Evolutionary conservation across 108 stramenopile genomes (phyloP), one percentile per base, ranked within the genome.

Genomic region (Skeletonema tropicum): DNA sequence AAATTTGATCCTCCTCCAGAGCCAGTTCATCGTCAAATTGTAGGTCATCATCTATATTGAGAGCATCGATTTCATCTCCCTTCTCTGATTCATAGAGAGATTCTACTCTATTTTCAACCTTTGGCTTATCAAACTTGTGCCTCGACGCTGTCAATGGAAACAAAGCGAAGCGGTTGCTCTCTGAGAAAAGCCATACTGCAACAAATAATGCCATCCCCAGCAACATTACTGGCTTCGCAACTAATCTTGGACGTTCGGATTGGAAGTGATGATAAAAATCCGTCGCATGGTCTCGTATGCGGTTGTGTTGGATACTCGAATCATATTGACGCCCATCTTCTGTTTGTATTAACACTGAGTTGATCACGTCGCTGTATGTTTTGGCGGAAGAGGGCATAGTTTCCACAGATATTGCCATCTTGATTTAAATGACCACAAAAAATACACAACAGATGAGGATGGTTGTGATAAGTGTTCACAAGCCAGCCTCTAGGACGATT

Each of bases 261-360:
- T 55, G 52, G 23, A 23, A 55, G n/a, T 55, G 52, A 23, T 25
- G 52, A 25, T 55, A 17, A 23, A 9, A 55, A 55, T 23, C 48
- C 12, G 17, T 49, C 17, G 48, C 19, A 19, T 49, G 19, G 7
- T 49, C 52, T 55, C 52, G 52, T 55, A 55, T 55, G 19, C 52
- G 52, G 9, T 55, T 55, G 52, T 55, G 23, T 55, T 55, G 19
- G 9, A 55, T 55, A 23, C 52, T 55, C 9, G 52, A 21, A 55
- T 55, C 52, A 23, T 6, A 55, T 11, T n/a, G 52, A 55, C 52
- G 52, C 4, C 52, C 52, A 23, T 55, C 52, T 55, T 55, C 52
- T 55, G 52, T 55, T 25, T 55, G 52, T 55, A 55, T 55, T 23
- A 55, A 55, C 5, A 55, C 23, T 25, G 52, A 55, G 52, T 55